Evolutionary conservation across 441 rosid species (phyloP).

Genomic region (Corymbia citriodora): DNA sequence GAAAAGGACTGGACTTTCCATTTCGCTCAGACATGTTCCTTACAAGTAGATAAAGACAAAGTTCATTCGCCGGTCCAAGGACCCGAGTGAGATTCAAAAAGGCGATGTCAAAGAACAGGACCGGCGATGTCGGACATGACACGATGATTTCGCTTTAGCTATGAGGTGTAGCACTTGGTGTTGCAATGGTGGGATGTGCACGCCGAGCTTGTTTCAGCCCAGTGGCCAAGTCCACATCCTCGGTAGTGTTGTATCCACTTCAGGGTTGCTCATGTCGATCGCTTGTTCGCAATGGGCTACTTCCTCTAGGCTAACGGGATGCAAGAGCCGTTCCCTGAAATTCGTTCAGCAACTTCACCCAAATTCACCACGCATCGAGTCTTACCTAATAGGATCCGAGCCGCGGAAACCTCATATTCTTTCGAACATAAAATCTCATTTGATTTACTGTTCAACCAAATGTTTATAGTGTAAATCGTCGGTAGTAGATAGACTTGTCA

Average conservation of each 20-base stretch:
- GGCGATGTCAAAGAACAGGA: background rate
- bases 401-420: no score
- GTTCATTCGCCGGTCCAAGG: background rate
- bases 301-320: background rate
- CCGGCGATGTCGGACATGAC: background rate
- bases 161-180: background rate
- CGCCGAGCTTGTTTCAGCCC: background rate
- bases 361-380: background rate
- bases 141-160: background rate
- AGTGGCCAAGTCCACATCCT: background rate
- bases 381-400: background rate
- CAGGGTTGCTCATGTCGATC: background rate
- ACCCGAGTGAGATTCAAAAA: background rate
- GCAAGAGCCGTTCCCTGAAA: background rate
- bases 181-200: background rate
- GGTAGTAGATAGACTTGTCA: background rate
- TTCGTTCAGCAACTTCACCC: background rate
- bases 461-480: no score
- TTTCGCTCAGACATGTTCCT: background rate
- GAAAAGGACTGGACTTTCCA: background rate
- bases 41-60: background rate
- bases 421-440: background rate
- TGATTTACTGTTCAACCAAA: background rate
- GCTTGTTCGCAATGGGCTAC: background rate
- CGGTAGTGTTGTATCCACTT: background rate